Evolutionary conservation across 768 basidiomycete species (phyloP).

Genomic region (Russula sp.): DNA sequence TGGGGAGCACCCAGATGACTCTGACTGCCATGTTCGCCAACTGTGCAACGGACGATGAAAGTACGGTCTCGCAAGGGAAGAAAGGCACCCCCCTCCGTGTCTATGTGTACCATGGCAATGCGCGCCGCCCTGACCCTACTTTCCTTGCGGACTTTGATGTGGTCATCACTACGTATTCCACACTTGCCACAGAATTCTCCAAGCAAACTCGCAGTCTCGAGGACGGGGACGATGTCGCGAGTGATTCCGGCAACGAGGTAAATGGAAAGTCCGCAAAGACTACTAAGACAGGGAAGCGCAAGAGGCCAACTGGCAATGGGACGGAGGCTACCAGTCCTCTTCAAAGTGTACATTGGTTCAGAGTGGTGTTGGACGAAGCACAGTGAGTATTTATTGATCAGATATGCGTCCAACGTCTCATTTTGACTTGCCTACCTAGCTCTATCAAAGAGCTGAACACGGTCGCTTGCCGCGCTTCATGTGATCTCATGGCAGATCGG

Average conservation of each 20-base stretch:
- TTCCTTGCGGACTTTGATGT: slow-evolving; percentile 93
- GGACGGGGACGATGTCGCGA: slow-evolving; percentile 57
- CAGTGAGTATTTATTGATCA: slow-evolving; percentile 57
- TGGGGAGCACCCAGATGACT: slow-evolving; percentile 30
- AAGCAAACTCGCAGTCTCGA: slow-evolving; percentile 73
- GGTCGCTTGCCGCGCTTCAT: slow-evolving; percentile 90
- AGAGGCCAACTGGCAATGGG: slow-evolving; percentile 34
- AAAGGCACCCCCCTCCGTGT: slow-evolving; percentile 52
- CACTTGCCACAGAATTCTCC: slow-evolving; percentile 90
- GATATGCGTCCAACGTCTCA: not conserved
- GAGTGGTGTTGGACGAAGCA: slow-evolving; percentile 89
- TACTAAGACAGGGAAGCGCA: slow-evolving; percentile 37
- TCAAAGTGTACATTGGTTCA: slow-evolving; percentile 94
- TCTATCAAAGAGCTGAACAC: slow-evolving; percentile 96
- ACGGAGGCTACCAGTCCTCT: slow-evolving; percentile 64
- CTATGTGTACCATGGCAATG: slow-evolving; percentile 93
- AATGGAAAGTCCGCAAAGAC: slow-evolving; percentile 65
- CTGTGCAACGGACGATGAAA: not conserved
- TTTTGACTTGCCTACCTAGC: slow-evolving; percentile 34
- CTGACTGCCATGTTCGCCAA: slow-evolving; percentile 25
- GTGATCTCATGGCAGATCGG: slow-evolving; percentile 89
- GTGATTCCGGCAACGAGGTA: slow-evolving; percentile 55
- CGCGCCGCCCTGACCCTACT: slow-evolving; percentile 75
- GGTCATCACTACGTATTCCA: slow-evolving; percentile 96
- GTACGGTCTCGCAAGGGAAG: not conserved